Conservation (phyloP, 176 grass and related monocot species). For the Zea mays region DNA sequence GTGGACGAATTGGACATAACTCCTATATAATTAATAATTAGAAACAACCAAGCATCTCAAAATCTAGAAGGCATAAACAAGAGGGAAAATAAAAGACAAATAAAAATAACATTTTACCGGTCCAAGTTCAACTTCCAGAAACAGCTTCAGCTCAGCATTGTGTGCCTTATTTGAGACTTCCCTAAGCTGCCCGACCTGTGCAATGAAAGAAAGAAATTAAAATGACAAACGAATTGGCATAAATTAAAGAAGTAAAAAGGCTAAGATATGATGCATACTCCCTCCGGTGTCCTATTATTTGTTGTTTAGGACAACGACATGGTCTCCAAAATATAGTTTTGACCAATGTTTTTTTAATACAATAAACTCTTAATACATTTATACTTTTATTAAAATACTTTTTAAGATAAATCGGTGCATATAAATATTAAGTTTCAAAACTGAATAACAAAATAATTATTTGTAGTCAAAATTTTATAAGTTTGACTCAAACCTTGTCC, state of each 20-base stretch:
- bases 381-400: too few species aligned
- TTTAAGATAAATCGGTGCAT: too few species aligned
- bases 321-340: too few species aligned
- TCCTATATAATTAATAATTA: constrained; percentile 54
- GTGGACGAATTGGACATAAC: constrained; percentile 63
- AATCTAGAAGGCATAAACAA: constrained; percentile 30
- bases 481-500: too few species aligned
- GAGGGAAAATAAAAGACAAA: constrained; percentile 24
- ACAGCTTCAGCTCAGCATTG: constrained; percentile 93
- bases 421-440: too few species aligned
- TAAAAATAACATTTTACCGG: constrained; percentile 53
- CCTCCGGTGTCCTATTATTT: too few species aligned
- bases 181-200: constrained; percentile 87
- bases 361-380: too few species aligned
- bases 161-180: constrained; percentile 98
- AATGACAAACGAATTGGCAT: constrained; percentile 16
- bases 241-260: constrained; percentile 5
- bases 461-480: too few species aligned
- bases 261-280: background rate
- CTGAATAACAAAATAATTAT: too few species aligned
- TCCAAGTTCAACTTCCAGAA: constrained; percentile 89
- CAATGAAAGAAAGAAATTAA: constrained; percentile 24
- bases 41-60: constrained; percentile 15
- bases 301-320: too few species aligned
- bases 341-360: too few species aligned